Evolutionary conservation across 495 filamentous ascomycete species (phyloP).

Genomic region (Trichocladium uniseriatum): DNA sequence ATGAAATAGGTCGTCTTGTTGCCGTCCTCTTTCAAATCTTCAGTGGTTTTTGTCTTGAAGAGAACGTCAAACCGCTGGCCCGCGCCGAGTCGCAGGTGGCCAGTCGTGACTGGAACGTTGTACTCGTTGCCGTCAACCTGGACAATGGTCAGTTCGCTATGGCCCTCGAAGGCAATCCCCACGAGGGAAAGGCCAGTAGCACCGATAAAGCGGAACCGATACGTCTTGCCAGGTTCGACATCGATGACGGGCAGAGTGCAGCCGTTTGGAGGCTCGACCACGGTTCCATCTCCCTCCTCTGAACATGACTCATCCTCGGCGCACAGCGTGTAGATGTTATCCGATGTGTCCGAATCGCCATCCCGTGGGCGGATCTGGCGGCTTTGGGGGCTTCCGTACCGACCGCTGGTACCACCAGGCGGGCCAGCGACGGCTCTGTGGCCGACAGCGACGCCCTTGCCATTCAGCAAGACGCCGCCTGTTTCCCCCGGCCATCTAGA

Average conservation of each 20-base stretch:
- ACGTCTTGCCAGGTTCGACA: constrained; percentile 48
- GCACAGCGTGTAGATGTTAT: background rate
- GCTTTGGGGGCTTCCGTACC: constrained; percentile 13
- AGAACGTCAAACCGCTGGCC: constrained; percentile 51
- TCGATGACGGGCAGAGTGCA: constrained; percentile 43
- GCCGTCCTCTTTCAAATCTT: constrained; percentile 33
- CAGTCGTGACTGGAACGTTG: constrained; percentile 38
- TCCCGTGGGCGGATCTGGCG: background rate
- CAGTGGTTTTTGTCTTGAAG: constrained; percentile 35
- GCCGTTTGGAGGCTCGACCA: constrained; percentile 25
- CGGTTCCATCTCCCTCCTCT: background rate
- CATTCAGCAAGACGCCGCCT: constrained; percentile 44
- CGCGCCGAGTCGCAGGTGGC: constrained; percentile 43
- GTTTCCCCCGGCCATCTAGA: constrained; percentile 42
- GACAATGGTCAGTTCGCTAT: constrained; percentile 42
- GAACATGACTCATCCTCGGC: background rate
- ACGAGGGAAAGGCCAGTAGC: constrained; percentile 43
- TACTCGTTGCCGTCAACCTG: constrained; percentile 49
- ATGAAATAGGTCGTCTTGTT: constrained; percentile 43
- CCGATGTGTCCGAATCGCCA: background rate
- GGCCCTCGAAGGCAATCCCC: constrained; percentile 42
- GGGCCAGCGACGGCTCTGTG: constrained; percentile 17
- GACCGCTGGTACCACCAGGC: constrained; percentile 23
- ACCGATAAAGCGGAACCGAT: constrained; percentile 49
- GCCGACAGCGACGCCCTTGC: constrained; percentile 25